Evolutionary conservation across 495 filamentous ascomycete species (phyloP), one percentile per base, ranked within the genome.

Genomic region (Trichoderma asperelloides): DNA sequence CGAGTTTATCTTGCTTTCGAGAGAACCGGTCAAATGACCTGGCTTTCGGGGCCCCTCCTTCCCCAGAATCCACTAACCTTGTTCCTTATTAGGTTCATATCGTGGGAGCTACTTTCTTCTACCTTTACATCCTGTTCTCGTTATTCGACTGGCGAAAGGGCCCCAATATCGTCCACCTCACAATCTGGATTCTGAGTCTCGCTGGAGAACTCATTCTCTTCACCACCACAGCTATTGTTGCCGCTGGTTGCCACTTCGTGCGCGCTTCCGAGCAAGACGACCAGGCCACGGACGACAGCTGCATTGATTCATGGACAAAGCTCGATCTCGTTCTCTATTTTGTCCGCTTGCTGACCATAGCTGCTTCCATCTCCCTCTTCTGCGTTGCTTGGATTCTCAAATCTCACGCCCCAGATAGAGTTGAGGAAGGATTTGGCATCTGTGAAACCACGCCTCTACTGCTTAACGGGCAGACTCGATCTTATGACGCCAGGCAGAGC

Each of bases 101-200:
- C 62, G 83, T 90, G 66, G 90, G 86, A 33, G 90, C 91, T 39
- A 75, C 78, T 0, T 86, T 84, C 67, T 74, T 86, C 28, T 83
- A 83, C 72, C 74, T 86, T 66, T 83, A 87, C 65, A 78, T 86
- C 51, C 84, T 94, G 60, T 87, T 97, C 71, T 89, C 91, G 27
- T 79, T 96, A 63, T 78, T 96, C 70, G 93, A 96, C 74, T 88
- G 88, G 64, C 84, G 84, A 66, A 86, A 89, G 7, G 87, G 90
- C 27, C 93, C 93, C 4, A 91, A 83, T 37, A 74, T 84, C 23
- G 86, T 88, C 30, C 91, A 96, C 73, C 82, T 91, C 55, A 76
- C 87, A 21, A 87, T 89, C 65, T 97, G 93, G 93, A 73, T 80
- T 40, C 73, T 92, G 51, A 88, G 86, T 27, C 71, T 88, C 33